Conservation (phyloP, 2,329 filamentous ascomycete species). For the Aspergillus texensis region DNA sequence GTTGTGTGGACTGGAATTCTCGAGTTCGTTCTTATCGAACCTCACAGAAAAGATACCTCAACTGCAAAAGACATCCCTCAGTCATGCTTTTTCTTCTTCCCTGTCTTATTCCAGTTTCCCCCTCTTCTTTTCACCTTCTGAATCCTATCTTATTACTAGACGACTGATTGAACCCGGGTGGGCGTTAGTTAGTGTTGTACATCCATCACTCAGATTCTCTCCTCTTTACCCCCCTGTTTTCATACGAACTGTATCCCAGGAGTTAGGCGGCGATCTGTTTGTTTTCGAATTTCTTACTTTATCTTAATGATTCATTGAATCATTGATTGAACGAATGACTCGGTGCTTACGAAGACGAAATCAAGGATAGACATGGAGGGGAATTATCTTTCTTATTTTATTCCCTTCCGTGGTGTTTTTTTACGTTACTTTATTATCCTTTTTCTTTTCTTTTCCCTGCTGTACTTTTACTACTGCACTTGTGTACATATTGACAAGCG, state of each 20-base stretch:
- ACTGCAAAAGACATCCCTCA: not conserved
- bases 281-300: not conserved
- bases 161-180: not conserved
- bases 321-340: conserved; percentile 15
- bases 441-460: not conserved
- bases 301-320: conserved; percentile 7
- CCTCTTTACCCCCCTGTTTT: not conserved
- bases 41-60: not conserved
- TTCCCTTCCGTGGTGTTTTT: conserved; percentile 1
- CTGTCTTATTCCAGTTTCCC: not conserved
- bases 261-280: not conserved
- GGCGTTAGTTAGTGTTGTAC: conserved; percentile 2
- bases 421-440: not conserved
- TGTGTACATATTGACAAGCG: not conserved
- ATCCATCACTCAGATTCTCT: conserved; percentile 2
- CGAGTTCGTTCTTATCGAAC: not conserved
- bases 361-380: conserved; percentile 4
- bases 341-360: conserved; percentile 11
- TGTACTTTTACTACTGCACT: conserved; percentile 1
- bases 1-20: not conserved
- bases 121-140: not conserved
- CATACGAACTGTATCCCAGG: not conserved
- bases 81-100: not conserved
- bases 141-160: not conserved
- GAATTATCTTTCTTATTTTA: not conserved